Conservation (phyloP, 1,284 basidiomycete genomes). For the Microbotryum violaceum region DNA sequence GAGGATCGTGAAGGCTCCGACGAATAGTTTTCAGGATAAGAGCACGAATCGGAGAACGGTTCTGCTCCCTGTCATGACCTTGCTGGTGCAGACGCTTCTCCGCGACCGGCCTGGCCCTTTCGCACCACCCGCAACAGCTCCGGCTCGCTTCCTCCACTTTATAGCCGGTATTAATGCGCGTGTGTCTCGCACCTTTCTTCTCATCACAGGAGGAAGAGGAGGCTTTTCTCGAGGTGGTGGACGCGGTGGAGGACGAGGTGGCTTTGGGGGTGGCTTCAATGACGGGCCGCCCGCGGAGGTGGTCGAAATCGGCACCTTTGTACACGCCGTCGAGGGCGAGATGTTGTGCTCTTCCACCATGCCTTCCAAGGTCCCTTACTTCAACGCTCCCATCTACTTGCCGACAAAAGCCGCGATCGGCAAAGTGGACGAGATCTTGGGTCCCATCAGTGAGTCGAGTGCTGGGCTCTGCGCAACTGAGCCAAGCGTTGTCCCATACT, state of each 20-base stretch:
- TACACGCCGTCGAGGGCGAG: conserved; percentile 95
- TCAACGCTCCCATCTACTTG: conserved; percentile 98
- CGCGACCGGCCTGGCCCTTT: neutral
- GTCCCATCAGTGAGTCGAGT: conserved; percentile 62
- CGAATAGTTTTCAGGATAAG: neutral
- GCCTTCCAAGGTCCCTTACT: conserved; percentile 87
- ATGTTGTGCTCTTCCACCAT: conserved; percentile 89
- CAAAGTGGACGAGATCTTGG: conserved; percentile 92
- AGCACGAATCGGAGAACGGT: neutral
- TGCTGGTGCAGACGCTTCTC: neutral
- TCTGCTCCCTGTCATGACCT: neutral
- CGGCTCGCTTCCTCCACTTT: neutral
- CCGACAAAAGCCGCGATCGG: conserved; percentile 95
- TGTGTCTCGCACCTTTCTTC: neutral
- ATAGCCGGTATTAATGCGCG: neutral
- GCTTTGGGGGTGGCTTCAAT: conserved; percentile 35
- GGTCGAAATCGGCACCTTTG: conserved; percentile 54
- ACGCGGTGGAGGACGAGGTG: conserved; percentile 34
- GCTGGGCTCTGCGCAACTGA: no score
- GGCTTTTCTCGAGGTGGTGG: conserved; percentile 23
- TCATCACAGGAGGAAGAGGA: conserved; percentile 18
- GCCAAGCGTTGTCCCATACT: neutral
- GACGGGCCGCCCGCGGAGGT: conserved; percentile 40
- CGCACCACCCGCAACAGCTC: neutral
- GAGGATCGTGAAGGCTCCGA: neutral